Base-by-base conservation (phyloP, 345 rosid species). In the Pistacia atlantica region DNA sequence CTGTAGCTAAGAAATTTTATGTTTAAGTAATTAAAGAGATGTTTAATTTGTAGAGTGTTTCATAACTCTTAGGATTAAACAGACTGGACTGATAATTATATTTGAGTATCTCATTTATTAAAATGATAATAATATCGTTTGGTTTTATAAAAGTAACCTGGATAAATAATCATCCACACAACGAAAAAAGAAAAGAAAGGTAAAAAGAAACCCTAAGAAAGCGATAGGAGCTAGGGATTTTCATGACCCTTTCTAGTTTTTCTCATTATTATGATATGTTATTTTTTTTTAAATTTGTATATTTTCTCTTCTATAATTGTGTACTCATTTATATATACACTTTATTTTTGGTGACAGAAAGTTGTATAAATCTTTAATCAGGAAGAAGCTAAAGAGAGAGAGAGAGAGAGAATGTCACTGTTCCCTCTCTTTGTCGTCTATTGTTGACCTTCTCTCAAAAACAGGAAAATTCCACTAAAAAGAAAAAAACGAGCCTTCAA, bases 381-480 rank as follows among this genome's bases (percentile, higher is more conserved):
- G 9, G 8, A 42, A 42, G 46, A 7, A 42, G 46, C 46, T 8
- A 42, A 1, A 42, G 46, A 42, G 8, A 42, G 9, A 42, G 46
- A 42, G 46, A 42, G 46, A 42, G 8, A 31, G 33, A 31, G 1
- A 49, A 11, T 49, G 3, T 5, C 6, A 56, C 75, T 67, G 80
- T 54, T 65, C 57, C 59, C 57, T 46, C 33, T 25, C 16, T 45
- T 79, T 86, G 89, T 86, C 85, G 71, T 77, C 71, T 77, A 73
- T 66, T 70, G 84, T 75, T 80, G 89, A 84, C 85, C 82, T 75
- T 72, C 38, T n/a, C 8, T 51, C 17, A 10, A 51, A 20, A 52
- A 67, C 73, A 80, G 86, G 60, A 74, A 71, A 81, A 59, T 80
- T 66, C 77, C 82, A 77, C 82, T 75, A 67, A n/a, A 67, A 42